Conservation (phyloP, 352 stramenopile species). For the Albugo laibachii region DNA sequence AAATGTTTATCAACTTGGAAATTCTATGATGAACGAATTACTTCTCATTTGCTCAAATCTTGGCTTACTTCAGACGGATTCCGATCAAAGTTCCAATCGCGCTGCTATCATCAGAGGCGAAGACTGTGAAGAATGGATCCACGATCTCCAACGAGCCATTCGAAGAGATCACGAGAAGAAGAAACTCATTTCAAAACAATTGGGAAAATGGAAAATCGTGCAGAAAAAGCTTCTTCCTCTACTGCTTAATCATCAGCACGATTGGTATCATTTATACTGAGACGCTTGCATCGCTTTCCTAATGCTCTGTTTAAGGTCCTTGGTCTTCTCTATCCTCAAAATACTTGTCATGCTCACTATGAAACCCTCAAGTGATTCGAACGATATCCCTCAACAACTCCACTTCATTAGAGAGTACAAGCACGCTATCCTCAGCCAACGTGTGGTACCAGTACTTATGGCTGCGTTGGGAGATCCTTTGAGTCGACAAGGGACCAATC, state of each 20-base stretch:
- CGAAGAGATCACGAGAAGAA: constrained; percentile 64
- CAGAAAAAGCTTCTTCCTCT: constrained; percentile 77
- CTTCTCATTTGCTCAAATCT: too few relatives aligned
- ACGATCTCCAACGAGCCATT: constrained; percentile 71
- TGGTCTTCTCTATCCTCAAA: constrained; percentile 81
- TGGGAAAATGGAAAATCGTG: constrained; percentile 74
- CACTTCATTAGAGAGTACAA: constrained; percentile 74
- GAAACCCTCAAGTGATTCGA: constrained; percentile 58
- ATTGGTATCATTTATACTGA: too few relatives aligned
- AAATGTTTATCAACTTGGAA: too few relatives aligned
- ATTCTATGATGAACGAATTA: too few relatives aligned
- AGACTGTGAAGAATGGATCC: constrained; percentile 65
- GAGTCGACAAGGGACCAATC: constrained; percentile 27
- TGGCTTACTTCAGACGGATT: too few relatives aligned
- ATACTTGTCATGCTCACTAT: constrained; percentile 82
- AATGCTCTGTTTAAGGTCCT: constrained; percentile 10
- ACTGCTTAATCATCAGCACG: constrained; percentile 71
- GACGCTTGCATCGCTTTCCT: too few relatives aligned
- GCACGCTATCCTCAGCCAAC: constrained; percentile 51
- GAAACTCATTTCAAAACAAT: constrained; percentile 61
- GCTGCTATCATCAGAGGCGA: constrained; percentile 63
- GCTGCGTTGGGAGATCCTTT: constrained; percentile 67
- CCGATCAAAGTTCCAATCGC: too few relatives aligned
- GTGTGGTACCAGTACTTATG: constrained; percentile 67
- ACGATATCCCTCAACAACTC: constrained; percentile 57